Evolutionary conservation across 2,329 filamentous ascomycete genomes (phyloP), one percentile per base, ranked within the genome.

Genomic region (Colletotrichum viniferum): DNA sequence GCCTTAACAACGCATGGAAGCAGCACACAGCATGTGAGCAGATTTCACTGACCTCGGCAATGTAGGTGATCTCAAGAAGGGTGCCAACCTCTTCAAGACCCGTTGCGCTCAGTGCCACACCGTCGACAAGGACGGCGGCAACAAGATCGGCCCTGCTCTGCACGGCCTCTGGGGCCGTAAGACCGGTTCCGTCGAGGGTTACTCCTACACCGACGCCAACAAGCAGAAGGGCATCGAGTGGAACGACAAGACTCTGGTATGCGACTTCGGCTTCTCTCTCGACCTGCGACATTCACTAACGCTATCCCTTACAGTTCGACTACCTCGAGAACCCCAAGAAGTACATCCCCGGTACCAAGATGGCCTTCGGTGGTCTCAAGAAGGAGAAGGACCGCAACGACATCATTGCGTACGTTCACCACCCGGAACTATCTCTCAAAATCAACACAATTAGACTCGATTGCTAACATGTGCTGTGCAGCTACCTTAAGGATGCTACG

Each of bases 271-370:
- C 16, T 28, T 13, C 7, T 18, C 67, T 16, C 6, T 21, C 60
- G 63, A 28, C 36, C 34, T 78, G 64, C 10, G 63, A 60, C 21
- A 24, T 75, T 58, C n/a, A 34, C 77, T 81, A 75, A 82, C 76
- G 9, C 32, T 13, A 10, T 13, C 26, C 10, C 28, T 12, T 18
- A 43, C 82, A 96, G 95, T 98, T 98, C 89, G 92, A 93, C 81
- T 99, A 99, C 93, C 96, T 99, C 84, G 97, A 99, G 93, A 98
- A 98, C 94, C 97, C 97, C 90, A 99, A 99, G 94, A 98, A 98
- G 92, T 99, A 96, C 93, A 98, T 99, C 80, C 97, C 97, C 81
- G 97, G 97, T 82, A 99, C 97, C 90, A 99, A 98, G 95, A 99
- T 99, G 97, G 97, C 97, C 83, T 99, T 98, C 86, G 97, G 97